phyloP scores from a whole-genome alignment of 2,329 filamentous ascomycete species.

The Colletotrichum euphorbiae region DNA sequence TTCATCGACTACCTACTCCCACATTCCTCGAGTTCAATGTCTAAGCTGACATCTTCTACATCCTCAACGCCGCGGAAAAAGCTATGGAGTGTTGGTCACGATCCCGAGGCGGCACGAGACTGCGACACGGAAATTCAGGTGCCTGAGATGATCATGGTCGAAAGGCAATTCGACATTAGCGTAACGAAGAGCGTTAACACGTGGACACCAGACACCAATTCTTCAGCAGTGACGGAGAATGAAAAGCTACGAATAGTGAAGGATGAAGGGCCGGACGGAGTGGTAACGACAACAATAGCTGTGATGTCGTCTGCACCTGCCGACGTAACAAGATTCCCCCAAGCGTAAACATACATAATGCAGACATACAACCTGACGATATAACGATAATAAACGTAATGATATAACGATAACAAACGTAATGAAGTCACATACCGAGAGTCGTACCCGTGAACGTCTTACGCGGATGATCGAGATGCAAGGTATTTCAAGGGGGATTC shows the following conservation, averaged over 20 bases:
- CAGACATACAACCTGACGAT: neutral
- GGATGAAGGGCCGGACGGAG: slow-evolving; percentile 18
- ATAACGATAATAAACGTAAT: neutral
- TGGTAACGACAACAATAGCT: slow-evolving; percentile 27
- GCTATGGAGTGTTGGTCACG: neutral
- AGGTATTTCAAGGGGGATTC: no score
- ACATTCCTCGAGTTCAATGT: neutral
- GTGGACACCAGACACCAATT: neutral
- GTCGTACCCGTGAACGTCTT: no score
- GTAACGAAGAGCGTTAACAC: slow-evolving; percentile 5
- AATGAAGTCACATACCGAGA: neutral
- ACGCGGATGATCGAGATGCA: no score
- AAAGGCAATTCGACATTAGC: slow-evolving; percentile 21
- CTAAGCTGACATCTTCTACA: neutral
- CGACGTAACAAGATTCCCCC: slow-evolving; percentile 22
- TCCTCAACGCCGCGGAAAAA: slow-evolving; percentile 3
- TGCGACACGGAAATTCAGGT: neutral
- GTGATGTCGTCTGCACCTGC: slow-evolving; percentile 23
- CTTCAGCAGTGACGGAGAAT: neutral
- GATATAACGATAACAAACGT: neutral
- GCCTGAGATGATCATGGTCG: slow-evolving; percentile 29
- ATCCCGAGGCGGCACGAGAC: slow-evolving; percentile 6
- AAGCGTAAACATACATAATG: neutral
- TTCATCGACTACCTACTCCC: slow-evolving; percentile 37
- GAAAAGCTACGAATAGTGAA: slow-evolving; percentile 28